Base-by-base conservation (phyloP, 805 yeast species). In the Candida takata region DNA sequence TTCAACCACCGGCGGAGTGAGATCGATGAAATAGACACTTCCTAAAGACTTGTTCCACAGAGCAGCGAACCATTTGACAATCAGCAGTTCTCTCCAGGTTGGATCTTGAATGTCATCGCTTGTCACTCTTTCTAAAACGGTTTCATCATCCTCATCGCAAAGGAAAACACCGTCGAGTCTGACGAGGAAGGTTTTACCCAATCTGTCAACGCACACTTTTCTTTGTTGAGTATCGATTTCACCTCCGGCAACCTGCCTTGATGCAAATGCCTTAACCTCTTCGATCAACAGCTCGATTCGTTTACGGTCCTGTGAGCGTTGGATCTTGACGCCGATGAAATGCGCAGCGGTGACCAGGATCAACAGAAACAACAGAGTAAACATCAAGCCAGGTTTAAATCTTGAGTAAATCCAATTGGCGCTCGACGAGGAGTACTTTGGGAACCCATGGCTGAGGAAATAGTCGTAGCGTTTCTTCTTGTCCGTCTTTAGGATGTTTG, bases 391-490 rank as follows among this genome's bases (percentile, higher is more conserved):
- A 16, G 87, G 96, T 51, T 80, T 72, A 69, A 68, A 86, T 52
- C 74, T 55, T 55, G 81, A 74, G 43, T 67, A 66, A 65, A 82
- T 84, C 15, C 77, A 69, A 12, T 78, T 43, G 2, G 41, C 34
- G n/a, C 25, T 17, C n/a, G 29, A 9, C 0, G 42, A 84, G 39
- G 77, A 77, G 72, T 83, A 85, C 42, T 70, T 67, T 6, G 98
- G 97, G 61, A 92, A 90, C 7, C 97, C 97, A 47, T 75, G 72
- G 29, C 73, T 66, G 36, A 84, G 64, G 60, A 84, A 92, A 57
- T 76, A 87, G 58, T 92, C 97, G 57, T 92, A 92, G 7, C 86
- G 69, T 33, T 79, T 76, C 43, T 79, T 74, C 39, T 68, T 67
- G 17, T 37, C 44, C 11, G 72, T 65, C 45, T 90, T 70, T 32